A percentile compares a stretch with the other conserved stretches of the same genome.
phyloP scores from a whole-genome alignment of 2,329 filamentous ascomycete genomes.

The Nemania diffusa region DNA sequence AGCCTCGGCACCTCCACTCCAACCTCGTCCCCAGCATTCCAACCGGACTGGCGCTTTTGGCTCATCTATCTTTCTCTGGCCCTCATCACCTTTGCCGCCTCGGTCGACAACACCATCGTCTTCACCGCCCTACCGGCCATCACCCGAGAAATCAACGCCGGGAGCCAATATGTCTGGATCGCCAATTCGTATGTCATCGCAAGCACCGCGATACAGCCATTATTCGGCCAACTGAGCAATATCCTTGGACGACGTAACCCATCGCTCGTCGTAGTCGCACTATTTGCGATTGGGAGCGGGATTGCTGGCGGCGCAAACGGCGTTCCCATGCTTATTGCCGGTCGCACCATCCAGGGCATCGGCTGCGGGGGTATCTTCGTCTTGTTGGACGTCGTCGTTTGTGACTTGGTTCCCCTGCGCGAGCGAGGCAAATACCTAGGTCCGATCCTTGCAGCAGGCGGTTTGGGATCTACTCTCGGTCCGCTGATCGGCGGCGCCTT shows the following conservation, averaged over 20 bases:
- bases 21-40: too few species aligned
- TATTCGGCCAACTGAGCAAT: neutral
- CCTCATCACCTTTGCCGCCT: neutral
- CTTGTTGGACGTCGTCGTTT: conserved; percentile 58
- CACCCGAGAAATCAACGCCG: neutral
- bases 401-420: conserved; percentile 59
- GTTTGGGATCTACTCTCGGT: conserved; percentile 39
- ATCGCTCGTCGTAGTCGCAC: neutral
- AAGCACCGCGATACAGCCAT: neutral
- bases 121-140: neutral
- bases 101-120: neutral
- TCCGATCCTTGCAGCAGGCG: conserved; percentile 33
- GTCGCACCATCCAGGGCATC: conserved; percentile 55
- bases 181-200: neutral
- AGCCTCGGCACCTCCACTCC: too few species aligned
- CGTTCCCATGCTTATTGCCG: conserved; percentile 55
- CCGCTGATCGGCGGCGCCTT: conserved; percentile 43
- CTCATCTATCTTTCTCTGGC: neutral
- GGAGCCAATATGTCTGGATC: neutral
- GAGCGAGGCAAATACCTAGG: conserved; percentile 56
- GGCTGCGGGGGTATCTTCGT: conserved; percentile 45
- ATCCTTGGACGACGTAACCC: neutral
- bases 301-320: conserved; percentile 55
- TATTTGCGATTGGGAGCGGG: conserved; percentile 53
- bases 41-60: too few species aligned